A percentile compares a stretch with the other conserved stretches of the same genome.
phyloP scores from a whole-genome alignment of 2,329 filamentous ascomycete genomes.

The Amesomyces nigricolor region DNA sequence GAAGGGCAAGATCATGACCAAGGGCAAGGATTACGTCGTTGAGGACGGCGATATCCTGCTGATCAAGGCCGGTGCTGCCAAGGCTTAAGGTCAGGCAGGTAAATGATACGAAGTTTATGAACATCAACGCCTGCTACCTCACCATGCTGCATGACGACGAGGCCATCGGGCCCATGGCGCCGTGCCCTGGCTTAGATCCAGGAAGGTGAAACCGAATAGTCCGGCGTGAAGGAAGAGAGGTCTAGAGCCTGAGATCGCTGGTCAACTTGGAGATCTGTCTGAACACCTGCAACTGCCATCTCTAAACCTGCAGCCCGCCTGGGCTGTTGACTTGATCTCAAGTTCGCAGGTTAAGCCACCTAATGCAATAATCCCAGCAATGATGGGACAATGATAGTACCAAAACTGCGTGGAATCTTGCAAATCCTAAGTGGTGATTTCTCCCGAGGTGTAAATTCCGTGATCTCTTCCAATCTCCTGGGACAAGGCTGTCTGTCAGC shows the following conservation, averaged over 20 bases:
- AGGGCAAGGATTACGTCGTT: constrained; percentile 94
- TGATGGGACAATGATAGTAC: too few species aligned
- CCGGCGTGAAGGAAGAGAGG: background rate
- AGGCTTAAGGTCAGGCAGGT: constrained; percentile 42
- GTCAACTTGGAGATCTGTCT: background rate
- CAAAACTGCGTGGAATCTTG: too few species aligned
- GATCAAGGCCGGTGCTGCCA: constrained; percentile 84
- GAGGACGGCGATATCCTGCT: constrained; percentile 78
- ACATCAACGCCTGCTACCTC: constrained; percentile 3
- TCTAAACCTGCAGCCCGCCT: background rate
- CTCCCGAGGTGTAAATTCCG: background rate
- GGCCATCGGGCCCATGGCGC: background rate
- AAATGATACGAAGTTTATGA: constrained; percentile 17
- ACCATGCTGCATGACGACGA: background rate
- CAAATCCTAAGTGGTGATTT: too few species aligned
- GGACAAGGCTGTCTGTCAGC: too few species aligned
- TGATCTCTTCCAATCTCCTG: too few species aligned
- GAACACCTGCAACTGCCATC: background rate
- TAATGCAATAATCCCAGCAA: too few species aligned
- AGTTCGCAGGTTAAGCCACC: too few species aligned
- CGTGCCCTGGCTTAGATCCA: too few species aligned
- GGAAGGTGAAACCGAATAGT: too few species aligned
- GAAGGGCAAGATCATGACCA: constrained; percentile 95
- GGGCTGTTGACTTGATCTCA: background rate
- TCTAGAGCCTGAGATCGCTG: background rate